Evolutionary conservation across 805 yeast genomes (phyloP), one percentile per base, ranked within the genome.

Genomic region (Ogataea populi-albae): DNA sequence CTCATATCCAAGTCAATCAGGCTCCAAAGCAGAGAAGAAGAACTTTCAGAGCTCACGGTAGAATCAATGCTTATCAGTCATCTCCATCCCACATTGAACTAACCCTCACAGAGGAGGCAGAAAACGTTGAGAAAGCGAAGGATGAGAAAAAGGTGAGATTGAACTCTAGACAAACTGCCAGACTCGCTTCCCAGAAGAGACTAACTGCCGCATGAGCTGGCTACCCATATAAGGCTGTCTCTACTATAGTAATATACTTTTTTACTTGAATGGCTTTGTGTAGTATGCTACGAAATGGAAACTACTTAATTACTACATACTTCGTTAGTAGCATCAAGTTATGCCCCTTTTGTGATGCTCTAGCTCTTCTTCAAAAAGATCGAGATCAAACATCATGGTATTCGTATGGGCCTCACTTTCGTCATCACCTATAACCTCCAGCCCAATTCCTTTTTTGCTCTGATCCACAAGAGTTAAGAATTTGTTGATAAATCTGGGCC

Each of bases 1-100:
- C 95, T 59, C 98, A 93, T 86, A 91, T 93, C 69, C 98, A 93
- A 81, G 98, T 91, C 66, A 93, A 93, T 95, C 96, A 88, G 73
- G 98, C 98, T 65, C 98, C 99, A 77, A 88, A 88, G 78, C 95
- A 87, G 79, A 93, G 98, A 82, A 91, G 99, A 81, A 88, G 99
- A 79, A 93, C 98, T 66, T 93, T 78, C 96, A 89, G 99, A 84
- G 99, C 99, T 64, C 98, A 91, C 84, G 99, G 99, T 86, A 93
- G 98, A 84, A 86, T 88, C 71, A 93, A 91, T 77, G 95, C 96
- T 64, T 93, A 88, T 93, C 94, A 88, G 79, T 86, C 98, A 47
- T 78, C 89, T 63, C 98, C 98, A 69, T 89, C 94, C 65, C 99
- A 93, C 86, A 91, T 93, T 70, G 98, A 93, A 81, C 78, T 93